Evolutionary conservation across 768 basidiomycete species (phyloP).

Genomic region (Pleurotus tuoliensis): DNA sequence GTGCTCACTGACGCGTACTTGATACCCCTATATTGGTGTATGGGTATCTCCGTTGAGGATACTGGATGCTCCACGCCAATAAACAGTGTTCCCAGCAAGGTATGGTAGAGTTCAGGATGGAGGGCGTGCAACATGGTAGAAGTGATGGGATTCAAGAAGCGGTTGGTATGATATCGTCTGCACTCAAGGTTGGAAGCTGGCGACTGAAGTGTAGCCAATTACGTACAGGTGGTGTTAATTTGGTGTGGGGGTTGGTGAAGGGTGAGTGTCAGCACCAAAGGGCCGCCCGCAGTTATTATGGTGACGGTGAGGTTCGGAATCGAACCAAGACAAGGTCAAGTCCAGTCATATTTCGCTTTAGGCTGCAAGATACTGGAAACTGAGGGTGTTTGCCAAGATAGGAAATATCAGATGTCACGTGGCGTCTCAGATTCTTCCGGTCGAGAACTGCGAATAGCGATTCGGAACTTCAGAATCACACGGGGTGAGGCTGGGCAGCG

Average conservation of each 20-base stretch:
- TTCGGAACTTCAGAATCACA: no score
- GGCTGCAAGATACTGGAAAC: constrained; percentile 25
- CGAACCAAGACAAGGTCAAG: background rate
- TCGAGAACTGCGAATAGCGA: no score
- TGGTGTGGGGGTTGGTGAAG: background rate
- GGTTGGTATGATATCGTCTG: background rate
- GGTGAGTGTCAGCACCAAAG: background rate
- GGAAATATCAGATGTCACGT: constrained; percentile 21
- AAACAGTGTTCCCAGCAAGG: constrained; percentile 59
- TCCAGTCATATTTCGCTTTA: constrained; percentile 1
- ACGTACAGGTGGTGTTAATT: background rate
- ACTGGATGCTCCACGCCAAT: constrained; percentile 57
- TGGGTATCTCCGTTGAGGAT: constrained; percentile 49
- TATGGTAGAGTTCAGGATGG: constrained; percentile 43
- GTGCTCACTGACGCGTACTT: constrained; percentile 73
- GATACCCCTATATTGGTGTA: constrained; percentile 75
- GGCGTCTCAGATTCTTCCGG: constrained; percentile 2
- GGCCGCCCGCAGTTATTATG: background rate
- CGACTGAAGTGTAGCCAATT: background rate
- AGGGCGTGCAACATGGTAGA: constrained; percentile 18
- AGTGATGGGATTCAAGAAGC: constrained; percentile 22
- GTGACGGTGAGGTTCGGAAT: constrained; percentile 4
- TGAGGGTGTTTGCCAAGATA: constrained; percentile 22
- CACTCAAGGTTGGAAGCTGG: no score
- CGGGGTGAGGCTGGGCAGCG: no score